Evolutionary conservation across 768 basidiomycete genomes (phyloP).

Genomic region (Suillus alpinus): DNA sequence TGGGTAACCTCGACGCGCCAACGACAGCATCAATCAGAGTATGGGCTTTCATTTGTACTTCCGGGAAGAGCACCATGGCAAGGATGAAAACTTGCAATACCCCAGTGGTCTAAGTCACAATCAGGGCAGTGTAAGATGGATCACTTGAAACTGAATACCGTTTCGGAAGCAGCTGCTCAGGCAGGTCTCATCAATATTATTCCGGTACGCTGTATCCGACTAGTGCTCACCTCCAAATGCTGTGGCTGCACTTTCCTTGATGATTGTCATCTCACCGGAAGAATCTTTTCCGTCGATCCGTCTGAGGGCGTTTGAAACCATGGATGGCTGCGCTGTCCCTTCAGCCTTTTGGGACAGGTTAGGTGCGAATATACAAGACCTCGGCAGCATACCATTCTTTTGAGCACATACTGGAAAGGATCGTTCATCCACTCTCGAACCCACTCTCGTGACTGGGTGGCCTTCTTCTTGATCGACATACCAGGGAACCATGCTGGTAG

Average conservation of each 20-base stretch:
- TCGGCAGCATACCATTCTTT: constrained; percentile 11
- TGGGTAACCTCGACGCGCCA: constrained; percentile 24
- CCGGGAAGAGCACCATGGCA: constrained; percentile 33
- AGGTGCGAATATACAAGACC: neutral
- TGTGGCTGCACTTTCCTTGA: constrained; percentile 20
- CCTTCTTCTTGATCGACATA: constrained; percentile 25
- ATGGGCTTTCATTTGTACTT: constrained; percentile 27
- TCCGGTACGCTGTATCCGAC: neutral
- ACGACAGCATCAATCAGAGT: constrained; percentile 26
- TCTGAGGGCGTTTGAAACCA: constrained; percentile 16
- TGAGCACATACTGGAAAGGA: constrained; percentile 16
- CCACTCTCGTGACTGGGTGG: constrained; percentile 17
- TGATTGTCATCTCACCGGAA: constrained; percentile 2
- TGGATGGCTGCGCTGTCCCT: constrained; percentile 11
- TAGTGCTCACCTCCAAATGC: constrained; percentile 17
- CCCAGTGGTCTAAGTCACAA: constrained; percentile 19
- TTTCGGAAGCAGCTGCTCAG: constrained; percentile 17
- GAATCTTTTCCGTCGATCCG: constrained; percentile 2
- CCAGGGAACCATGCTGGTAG: constrained; percentile 30
- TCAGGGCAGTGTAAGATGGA: neutral
- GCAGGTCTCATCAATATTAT: neutral
- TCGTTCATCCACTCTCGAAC: constrained; percentile 16
- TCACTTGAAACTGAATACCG: constrained; percentile 2
- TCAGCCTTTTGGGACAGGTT: constrained; percentile 7
- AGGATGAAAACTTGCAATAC: constrained; percentile 30